phyloP scores from a whole-genome alignment of 441 rosid species.

The Eutrema salsugineum region DNA sequence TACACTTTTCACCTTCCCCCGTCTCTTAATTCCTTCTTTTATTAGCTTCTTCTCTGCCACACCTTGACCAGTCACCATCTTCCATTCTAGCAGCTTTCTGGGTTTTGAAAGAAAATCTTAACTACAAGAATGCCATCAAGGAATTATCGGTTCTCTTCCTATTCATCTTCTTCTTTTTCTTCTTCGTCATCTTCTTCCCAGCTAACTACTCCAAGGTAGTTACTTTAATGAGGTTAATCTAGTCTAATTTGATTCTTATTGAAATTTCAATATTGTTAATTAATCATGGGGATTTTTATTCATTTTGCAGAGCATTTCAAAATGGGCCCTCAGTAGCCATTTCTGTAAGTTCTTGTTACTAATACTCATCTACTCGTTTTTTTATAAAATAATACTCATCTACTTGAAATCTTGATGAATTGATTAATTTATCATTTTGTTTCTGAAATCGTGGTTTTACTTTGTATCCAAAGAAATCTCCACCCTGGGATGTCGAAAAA shows the following conservation, averaged over 20 bases:
- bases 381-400: no score
- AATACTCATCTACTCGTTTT: neutral
- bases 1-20: constrained; percentile 7
- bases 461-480: constrained; percentile 12
- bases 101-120: neutral
- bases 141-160: constrained; percentile 33
- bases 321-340: constrained; percentile 25
- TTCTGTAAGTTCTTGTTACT: constrained; percentile 37
- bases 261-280: neutral
- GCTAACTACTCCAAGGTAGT: constrained; percentile 35
- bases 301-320: constrained; percentile 37
- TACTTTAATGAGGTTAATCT: neutral
- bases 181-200: constrained; percentile 36
- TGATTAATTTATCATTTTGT: no score
- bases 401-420: neutral
- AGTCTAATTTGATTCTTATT: neutral
- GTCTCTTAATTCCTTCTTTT: neutral
- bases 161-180: constrained; percentile 31
- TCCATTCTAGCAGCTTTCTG: neutral
- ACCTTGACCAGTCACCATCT: neutral
- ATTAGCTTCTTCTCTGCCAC: neutral
- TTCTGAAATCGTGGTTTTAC: neutral
- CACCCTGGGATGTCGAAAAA: neutral
- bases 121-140: constrained; percentile 32
- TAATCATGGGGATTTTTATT: neutral